Evolutionary conservation across 257 asterid genomes (phyloP).

Genomic region (Solanum sitiens): DNA sequence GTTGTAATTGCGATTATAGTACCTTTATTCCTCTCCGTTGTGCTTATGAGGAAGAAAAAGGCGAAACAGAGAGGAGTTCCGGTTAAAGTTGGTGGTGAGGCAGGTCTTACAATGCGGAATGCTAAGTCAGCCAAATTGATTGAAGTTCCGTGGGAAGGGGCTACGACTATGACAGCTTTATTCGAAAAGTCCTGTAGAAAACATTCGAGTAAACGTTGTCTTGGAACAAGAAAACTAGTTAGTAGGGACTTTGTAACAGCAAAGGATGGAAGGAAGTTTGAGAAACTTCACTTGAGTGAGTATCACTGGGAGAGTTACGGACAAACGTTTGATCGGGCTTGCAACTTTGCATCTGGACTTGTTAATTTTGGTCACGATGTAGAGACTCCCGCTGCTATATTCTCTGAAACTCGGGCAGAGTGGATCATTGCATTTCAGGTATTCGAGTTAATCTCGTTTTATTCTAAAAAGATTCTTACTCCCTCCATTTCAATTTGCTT

Average conservation of each 20-base stretch:
- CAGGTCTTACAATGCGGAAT: slow-evolving; percentile 66
- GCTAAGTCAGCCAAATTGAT: slow-evolving; percentile 40
- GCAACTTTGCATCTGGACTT: slow-evolving; percentile 84
- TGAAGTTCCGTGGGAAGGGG: slow-evolving; percentile 97
- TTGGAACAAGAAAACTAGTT: slow-evolving; percentile 69
- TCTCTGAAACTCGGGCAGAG: slow-evolving; percentile 74
- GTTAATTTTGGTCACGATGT: slow-evolving; percentile 65
- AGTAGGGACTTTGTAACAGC: slow-evolving; percentile 40
- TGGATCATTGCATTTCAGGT: slow-evolving; percentile 87
- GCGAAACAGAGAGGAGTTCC: slow-evolving; percentile 70
- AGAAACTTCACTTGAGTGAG: slow-evolving; percentile 83
- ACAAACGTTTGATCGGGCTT: slow-evolving; percentile 42
- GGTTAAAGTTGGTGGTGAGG: slow-evolving; percentile 63
- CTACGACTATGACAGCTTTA: slow-evolving; percentile 73
- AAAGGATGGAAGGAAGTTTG: slow-evolving; percentile 79
- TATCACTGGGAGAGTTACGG: slow-evolving; percentile 69
- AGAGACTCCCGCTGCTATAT: slow-evolving; percentile 75
- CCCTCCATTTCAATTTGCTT: neutral
- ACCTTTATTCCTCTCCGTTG: slow-evolving; percentile 46
- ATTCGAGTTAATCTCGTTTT: neutral
- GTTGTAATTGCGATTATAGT: slow-evolving; percentile 38
- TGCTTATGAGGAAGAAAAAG: slow-evolving; percentile 43
- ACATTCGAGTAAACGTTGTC: slow-evolving; percentile 38
- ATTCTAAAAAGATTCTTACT: rapidly evolving
- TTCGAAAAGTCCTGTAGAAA: slow-evolving; percentile 77